phyloP scores from a whole-genome alignment of 2,329 filamentous ascomycete species.

The Lasiodiplodia theobromae region DNA sequence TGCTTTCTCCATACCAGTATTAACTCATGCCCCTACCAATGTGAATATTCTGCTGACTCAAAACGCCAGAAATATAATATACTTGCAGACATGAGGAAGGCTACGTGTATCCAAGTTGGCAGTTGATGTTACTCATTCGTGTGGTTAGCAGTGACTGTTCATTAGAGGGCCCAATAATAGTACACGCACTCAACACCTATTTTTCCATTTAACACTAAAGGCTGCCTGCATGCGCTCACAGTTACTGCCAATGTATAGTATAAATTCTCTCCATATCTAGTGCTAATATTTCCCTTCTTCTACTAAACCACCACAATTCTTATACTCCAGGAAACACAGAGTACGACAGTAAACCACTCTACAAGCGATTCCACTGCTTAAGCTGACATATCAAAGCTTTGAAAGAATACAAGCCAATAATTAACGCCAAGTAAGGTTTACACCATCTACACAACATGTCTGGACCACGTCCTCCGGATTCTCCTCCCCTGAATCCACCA shows the following conservation, averaged over 20 bases:
- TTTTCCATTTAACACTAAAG: not conserved
- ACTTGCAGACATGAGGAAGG: not conserved
- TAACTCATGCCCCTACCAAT: not conserved
- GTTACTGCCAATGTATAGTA: not conserved
- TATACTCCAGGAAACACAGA: not conserved
- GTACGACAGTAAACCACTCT: not conserved
- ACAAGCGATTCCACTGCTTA: not conserved
- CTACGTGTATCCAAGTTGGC: not conserved
- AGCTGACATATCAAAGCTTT: not conserved
- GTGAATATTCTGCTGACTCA: not conserved
- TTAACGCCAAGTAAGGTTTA: not conserved
- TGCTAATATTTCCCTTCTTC: not conserved
- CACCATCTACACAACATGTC: not conserved
- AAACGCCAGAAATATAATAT: not conserved
- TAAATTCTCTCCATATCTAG: too few relatives aligned
- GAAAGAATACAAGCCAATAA: accelerated
- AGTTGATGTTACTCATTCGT: not conserved
- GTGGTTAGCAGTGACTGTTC: not conserved
- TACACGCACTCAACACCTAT: not conserved
- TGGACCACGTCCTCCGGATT: not conserved
- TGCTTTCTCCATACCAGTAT: not conserved
- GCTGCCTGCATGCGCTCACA: not conserved
- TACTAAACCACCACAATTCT: not conserved
- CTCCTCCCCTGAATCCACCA: not conserved
- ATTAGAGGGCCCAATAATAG: not conserved